Evolutionary conservation across 129 eudicot species (phyloP), one percentile per base, ranked within the genome.

Genomic region (Sambucus nigra): DNA sequence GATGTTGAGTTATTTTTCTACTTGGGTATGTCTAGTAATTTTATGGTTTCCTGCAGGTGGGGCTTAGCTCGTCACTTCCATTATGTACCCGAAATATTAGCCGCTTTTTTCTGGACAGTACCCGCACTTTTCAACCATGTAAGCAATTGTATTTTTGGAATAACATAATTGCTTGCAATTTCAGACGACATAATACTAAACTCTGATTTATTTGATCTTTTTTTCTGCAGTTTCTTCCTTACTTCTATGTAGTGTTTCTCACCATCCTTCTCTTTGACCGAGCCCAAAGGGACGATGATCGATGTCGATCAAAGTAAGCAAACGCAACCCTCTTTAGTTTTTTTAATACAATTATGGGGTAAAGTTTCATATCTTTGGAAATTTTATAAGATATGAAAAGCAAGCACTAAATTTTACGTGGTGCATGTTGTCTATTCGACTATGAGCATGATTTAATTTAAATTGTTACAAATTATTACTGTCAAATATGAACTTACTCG

Each of bases 21-120:
- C 21, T 47, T 61, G 47, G 15, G 22, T 26, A 32, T 25, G 23
- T 55, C 44, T 51, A n/a, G 6, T 55, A 18, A 9, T 11, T 55
- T 29, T 12, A 41, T 21, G n/a, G 29, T 19, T 19, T 60, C 39
- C 41, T 63, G 29, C 75, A 91, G 98, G 98, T 91, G 98, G 98
- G 95, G 98, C 22, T 62, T 91, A 64, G 60, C 95, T 50, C 95
- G 98, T 29, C 95, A 91, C 75, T 91, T 91, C 67, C 98, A 91
- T 64, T 91, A 91, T 60, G 86, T 79, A 48, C 98, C 98, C n/a
- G 98, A 91, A 62, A 91, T 91, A 47, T 39, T 74, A 71, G 88
- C 81, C 13, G 95, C 98, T 44, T 91, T 91, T 61, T 91, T 91
- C 81, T 91, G 98, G 98, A 91, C 86, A 31, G 75, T 91, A 15